Evolutionary conservation across 1,284 basidiomycete species (phyloP).

Genomic region (Ustilago hordei): DNA sequence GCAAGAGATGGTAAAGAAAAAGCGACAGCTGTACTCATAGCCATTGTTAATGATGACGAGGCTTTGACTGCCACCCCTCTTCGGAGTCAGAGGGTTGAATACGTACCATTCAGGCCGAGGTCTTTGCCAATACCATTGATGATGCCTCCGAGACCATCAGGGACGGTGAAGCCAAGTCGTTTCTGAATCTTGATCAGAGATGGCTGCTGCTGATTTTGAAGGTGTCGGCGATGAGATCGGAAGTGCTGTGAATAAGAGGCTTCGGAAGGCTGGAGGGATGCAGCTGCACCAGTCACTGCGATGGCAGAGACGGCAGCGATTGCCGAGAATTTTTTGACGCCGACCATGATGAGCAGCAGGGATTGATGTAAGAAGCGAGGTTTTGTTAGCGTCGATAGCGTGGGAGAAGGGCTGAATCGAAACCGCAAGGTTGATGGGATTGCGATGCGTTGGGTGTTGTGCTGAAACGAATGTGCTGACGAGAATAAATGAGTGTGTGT

Average conservation of each 20-base stretch:
- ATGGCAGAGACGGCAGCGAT: slow-evolving; percentile 37
- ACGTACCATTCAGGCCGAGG: slow-evolving; percentile 43
- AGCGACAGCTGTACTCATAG: background rate
- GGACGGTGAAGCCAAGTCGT: slow-evolving; percentile 16
- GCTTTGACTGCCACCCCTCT: slow-evolving; percentile 6
- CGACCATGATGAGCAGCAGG: slow-evolving; percentile 27
- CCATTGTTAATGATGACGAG: background rate
- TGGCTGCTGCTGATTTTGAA: slow-evolving; percentile 19
- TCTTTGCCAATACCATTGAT: slow-evolving; percentile 28
- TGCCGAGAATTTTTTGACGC: slow-evolving; percentile 30
- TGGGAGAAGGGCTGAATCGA: background rate
- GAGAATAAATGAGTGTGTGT: slow-evolving; percentile 25
- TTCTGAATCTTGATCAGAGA: slow-evolving; percentile 47
- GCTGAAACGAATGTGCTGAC: slow-evolving; percentile 25
- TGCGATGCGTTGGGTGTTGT: background rate
- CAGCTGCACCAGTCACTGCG: slow-evolving; percentile 30
- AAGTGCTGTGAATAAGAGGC: slow-evolving; percentile 26
- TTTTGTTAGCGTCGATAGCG: background rate
- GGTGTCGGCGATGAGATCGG: slow-evolving; percentile 26
- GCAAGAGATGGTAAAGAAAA: background rate
- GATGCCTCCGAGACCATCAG: slow-evolving; percentile 34
- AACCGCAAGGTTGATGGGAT: background rate
- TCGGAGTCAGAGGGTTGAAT: background rate
- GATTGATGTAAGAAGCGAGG: background rate
- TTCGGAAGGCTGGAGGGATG: slow-evolving; percentile 30